These are phyloP conservation scores for Strigomonas culicis DNA, from an alignment of 208 protist species.

Conservation along the genomic window DNA sequence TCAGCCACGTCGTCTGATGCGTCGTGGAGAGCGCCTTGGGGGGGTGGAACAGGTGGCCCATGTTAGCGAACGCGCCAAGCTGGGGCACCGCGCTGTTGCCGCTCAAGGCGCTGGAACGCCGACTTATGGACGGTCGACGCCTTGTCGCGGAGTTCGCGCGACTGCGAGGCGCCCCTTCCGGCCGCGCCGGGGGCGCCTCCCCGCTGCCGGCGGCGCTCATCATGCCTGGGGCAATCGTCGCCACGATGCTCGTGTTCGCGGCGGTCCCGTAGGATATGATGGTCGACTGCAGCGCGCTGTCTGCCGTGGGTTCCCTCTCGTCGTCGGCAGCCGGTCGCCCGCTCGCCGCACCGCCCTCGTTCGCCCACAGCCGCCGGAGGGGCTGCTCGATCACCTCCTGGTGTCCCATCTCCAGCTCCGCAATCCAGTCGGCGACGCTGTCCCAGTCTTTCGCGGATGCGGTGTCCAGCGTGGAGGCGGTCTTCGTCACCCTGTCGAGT, in stretches of 20 bases:
- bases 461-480: conserved; percentile 8
- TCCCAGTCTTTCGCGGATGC: conserved; percentile 24
- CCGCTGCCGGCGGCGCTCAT: neutral
- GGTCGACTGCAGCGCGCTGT: neutral
- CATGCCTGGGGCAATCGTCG: neutral
- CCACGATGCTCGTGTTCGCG: conserved; percentile 1
- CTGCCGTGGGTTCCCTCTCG: neutral
- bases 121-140: neutral
- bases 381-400: conserved; percentile 12
- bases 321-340: neutral
- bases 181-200: neutral
- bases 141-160: neutral
- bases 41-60: neutral
- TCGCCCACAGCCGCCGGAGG: conserved; percentile 12
- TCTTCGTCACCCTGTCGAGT: neutral
- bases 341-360: neutral
- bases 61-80: neutral
- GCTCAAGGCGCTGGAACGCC: neutral
- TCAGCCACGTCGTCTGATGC: conserved; percentile 60
- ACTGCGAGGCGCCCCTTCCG: neutral
- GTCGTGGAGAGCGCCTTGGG: conserved; percentile 25
- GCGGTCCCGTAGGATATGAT: neutral
- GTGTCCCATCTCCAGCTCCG: conserved; percentile 20
- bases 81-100: neutral
- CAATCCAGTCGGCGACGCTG: conserved; percentile 40